Conservation (phyloP, 2,329 filamentous ascomycete genomes). For the Ambrosiella xylebori region DNA sequence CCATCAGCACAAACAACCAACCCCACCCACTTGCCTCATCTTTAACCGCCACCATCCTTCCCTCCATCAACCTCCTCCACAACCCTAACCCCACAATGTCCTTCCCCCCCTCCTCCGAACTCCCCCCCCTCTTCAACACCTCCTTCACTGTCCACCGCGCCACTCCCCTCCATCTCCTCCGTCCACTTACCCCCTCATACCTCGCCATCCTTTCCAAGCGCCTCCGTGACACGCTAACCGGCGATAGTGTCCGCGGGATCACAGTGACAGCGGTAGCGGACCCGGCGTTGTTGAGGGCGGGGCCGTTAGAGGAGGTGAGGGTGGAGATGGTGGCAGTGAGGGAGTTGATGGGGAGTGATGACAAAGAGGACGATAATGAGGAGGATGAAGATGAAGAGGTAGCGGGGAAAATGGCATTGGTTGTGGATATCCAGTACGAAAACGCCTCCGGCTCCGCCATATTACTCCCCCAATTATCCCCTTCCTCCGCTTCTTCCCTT, state of each 20-base stretch:
- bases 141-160: conserved; percentile 40
- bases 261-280: conserved; percentile 30
- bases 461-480: conserved; percentile 24
- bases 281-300: conserved; percentile 23
- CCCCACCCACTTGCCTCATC: background rate
- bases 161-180: conserved; percentile 29
- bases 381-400: conserved; percentile 3
- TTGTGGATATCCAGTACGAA: conserved; percentile 35
- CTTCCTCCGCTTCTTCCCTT: background rate
- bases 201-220: conserved; percentile 29
- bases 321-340: conserved; percentile 27
- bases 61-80: background rate
- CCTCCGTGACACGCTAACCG: conserved; percentile 37
- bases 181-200: conserved; percentile 21
- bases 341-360: conserved; percentile 8
- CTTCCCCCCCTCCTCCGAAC: background rate
- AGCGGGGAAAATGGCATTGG: conserved; percentile 18
- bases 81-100: background rate
- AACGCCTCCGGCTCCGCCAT: conserved; percentile 33
- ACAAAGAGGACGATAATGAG: background rate
- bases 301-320: conserved; percentile 29
- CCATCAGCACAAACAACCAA: background rate
- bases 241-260: conserved; percentile 42
- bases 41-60: background rate
- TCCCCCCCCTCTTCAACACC: conserved; percentile 35